These are phyloP conservation scores for Hyaloscypha hepaticicola DNA, from an alignment of 495 filamentous ascomycete species.

Conservation along the genomic window DNA sequence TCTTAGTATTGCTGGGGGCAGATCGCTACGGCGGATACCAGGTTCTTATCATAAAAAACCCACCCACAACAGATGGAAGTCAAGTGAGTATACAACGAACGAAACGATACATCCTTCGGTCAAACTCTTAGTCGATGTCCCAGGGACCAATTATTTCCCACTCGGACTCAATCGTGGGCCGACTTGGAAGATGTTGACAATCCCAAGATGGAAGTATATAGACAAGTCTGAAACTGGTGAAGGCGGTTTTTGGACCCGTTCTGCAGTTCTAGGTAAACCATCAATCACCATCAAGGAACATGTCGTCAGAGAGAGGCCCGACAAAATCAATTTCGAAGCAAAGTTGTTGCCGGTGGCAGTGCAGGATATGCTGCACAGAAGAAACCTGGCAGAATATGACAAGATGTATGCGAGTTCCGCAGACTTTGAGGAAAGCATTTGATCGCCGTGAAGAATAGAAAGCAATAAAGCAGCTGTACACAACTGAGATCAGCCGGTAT, in stretches of 20 bases:
- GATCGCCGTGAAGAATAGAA: background rate
- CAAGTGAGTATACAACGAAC: background rate
- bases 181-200: background rate
- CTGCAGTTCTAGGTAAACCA: background rate
- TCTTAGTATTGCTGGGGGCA: background rate
- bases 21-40: background rate
- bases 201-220: slow-evolving; percentile 1
- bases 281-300: slow-evolving; percentile 4
- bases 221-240: background rate
- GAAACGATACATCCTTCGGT: slow-evolving; percentile 1
- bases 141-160: background rate
- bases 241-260: background rate
- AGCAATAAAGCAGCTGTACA: background rate
- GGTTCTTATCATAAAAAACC: background rate
- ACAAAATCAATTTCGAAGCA: slow-evolving; percentile 8
- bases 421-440: background rate
- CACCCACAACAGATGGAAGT: background rate
- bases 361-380: background rate
- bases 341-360: slow-evolving; percentile 1
- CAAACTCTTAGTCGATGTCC: background rate
- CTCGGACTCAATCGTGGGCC: background rate
- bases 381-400: slow-evolving; percentile 1
- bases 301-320: slow-evolving; percentile 7
- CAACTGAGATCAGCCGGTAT: background rate
- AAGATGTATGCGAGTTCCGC: background rate